These are phyloP conservation scores for Saxispiralis lemnorum DNA, from an alignment of 495 filamentous ascomycete species.

Conservation along the genomic window DNA sequence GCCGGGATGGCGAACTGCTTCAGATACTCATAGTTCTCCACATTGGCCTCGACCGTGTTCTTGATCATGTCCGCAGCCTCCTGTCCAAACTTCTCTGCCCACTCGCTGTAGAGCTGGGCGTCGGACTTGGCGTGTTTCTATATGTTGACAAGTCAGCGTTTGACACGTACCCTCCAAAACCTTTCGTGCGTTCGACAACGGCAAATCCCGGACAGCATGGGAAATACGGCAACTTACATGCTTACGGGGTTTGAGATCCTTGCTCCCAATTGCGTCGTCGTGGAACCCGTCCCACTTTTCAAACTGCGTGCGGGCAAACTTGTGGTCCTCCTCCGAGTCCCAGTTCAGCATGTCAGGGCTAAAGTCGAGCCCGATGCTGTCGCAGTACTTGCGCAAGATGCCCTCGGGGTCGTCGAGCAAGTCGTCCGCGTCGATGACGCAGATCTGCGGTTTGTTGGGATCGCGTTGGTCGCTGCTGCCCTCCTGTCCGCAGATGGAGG, in stretches of 20 bases:
- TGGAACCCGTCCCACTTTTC: conserved; percentile 96
- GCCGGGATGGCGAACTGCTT: conserved; percentile 59
- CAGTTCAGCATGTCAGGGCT: conserved; percentile 58
- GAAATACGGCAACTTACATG: conserved; percentile 39
- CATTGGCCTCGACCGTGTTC: conserved; percentile 57
- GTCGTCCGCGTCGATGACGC: conserved; percentile 89
- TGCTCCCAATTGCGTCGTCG: conserved; percentile 75
- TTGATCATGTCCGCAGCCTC: conserved; percentile 59
- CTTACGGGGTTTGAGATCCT: conserved; percentile 46
- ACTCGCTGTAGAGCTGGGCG: conserved; percentile 59
- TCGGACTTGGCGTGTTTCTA: conserved; percentile 45
- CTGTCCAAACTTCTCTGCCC: conserved; percentile 66
- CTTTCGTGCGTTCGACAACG: too few species aligned
- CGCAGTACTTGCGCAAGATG: conserved; percentile 61
- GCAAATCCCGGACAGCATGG: too few species aligned
- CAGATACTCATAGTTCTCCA: conserved; percentile 77
- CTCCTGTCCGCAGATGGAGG: conserved; percentile 34
- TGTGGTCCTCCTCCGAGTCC: conserved; percentile 53
- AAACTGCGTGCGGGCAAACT: conserved; percentile 48
- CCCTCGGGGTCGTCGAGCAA: conserved; percentile 63
- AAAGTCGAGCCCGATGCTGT: conserved; percentile 57
- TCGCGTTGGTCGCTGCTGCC: conserved; percentile 10
- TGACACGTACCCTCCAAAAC: too few species aligned
- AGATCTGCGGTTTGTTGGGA: conserved; percentile 36
- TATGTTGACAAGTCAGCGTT: conserved; percentile 9